phyloP scores from a whole-genome alignment of 129 eudicot species.

The Tagetes patula region DNA sequence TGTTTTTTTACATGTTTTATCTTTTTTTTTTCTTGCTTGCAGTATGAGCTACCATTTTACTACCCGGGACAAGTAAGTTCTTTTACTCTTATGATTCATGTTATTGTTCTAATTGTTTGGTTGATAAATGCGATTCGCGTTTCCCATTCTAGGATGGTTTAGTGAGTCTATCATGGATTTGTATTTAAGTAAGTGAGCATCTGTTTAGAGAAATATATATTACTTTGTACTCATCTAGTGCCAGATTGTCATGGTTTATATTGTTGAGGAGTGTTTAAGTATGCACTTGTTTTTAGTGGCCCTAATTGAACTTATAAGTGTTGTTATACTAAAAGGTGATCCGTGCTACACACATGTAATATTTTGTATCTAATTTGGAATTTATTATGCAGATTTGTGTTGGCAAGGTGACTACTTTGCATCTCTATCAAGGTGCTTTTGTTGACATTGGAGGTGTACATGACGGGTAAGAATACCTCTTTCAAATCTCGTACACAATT shows the following conservation, averaged over 20 bases:
- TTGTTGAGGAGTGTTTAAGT: neutral
- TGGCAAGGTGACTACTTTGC: slow-evolving; percentile 92
- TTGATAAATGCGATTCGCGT: neutral
- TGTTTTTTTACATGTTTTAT: slow-evolving; percentile 22
- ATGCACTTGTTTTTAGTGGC: slow-evolving; percentile 11
- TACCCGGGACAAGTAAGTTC: slow-evolving; percentile 97
- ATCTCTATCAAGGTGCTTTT: slow-evolving; percentile 99
- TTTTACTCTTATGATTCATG: neutral
- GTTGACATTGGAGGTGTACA: slow-evolving; percentile 99
- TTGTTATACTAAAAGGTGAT: neutral
- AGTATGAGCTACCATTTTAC: slow-evolving; percentile 97
- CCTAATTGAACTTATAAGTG: neutral
- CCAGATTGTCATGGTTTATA: neutral
- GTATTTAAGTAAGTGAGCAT: neutral
- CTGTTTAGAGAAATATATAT: slow-evolving; percentile 1
- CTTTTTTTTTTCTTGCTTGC: slow-evolving; percentile 37
- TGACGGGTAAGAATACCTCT: slow-evolving; percentile 62
- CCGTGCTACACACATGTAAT: slow-evolving; percentile 5
- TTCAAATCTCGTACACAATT: neutral
- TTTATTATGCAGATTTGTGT: slow-evolving; percentile 67
- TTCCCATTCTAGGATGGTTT: neutral
- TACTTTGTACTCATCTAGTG: neutral
- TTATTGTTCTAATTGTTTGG: neutral
- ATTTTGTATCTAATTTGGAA: slow-evolving; percentile 8
- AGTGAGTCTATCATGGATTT: neutral